These are phyloP conservation scores for Trichoderma lentiforme DNA, from an alignment of 2,329 filamentous ascomycete genomes.

Conservation along the genomic window DNA sequence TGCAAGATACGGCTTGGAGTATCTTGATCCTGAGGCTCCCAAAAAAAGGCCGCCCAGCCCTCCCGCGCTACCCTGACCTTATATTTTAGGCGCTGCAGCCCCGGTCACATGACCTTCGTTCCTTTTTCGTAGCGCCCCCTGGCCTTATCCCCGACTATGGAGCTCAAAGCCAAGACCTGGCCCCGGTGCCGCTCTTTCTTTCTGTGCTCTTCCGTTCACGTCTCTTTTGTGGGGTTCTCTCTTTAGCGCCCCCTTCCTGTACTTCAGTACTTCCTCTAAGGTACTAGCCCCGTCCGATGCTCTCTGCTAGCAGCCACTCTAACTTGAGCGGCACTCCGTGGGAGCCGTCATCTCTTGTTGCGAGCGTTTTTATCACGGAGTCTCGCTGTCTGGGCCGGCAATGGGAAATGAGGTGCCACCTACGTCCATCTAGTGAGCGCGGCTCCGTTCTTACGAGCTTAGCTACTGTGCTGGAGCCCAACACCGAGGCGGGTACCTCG, in stretches of 20 bases:
- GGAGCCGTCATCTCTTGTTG: not conserved
- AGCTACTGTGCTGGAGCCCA: not conserved
- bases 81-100: constrained; percentile 1
- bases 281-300: not conserved
- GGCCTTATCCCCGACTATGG: not conserved
- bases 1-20: constrained; percentile 15
- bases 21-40: constrained; percentile 16
- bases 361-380: not conserved
- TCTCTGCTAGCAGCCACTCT: not conserved
- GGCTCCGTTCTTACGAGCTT: not conserved
- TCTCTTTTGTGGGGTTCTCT: not conserved
- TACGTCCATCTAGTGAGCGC: not conserved
- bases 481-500: not conserved
- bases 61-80: constrained; percentile 3
- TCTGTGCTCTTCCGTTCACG: not conserved
- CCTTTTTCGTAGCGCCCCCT: not conserved
- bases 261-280: not conserved
- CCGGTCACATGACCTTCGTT: constrained; percentile 9
- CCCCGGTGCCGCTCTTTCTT: not conserved
- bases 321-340: not conserved
- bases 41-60: not conserved
- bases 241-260: not conserved
- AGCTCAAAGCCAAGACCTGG: not conserved
- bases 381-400: not conserved
- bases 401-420: not conserved